phyloP scores from a whole-genome alignment of 768 basidiomycete genomes.

The Naganishia antarctica region DNA sequence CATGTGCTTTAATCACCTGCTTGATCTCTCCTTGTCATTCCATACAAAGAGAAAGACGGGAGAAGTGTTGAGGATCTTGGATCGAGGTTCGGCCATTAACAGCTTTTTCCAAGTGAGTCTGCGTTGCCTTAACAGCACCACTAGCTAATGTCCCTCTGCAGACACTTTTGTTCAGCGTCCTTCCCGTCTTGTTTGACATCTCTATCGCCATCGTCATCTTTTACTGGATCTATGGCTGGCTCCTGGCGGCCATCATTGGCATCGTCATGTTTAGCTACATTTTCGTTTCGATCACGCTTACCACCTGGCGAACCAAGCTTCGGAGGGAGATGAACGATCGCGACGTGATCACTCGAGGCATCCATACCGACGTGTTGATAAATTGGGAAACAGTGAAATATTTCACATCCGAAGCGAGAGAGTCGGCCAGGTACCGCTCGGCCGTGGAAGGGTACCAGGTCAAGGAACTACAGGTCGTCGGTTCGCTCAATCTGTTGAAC shows the following conservation, averaged over 20 bases:
- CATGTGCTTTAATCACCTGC: conserved; percentile 76
- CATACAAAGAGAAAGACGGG: conserved; percentile 79
- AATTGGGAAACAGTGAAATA: conserved; percentile 67
- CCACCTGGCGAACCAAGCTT: conserved; percentile 68
- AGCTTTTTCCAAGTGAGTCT: conserved; percentile 62
- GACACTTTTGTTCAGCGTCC: conserved; percentile 75
- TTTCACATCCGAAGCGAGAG: conserved; percentile 79
- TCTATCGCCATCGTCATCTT: conserved; percentile 47
- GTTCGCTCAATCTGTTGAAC: conserved; percentile 70
- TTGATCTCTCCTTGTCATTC: conserved; percentile 79
- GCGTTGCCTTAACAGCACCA: not conserved
- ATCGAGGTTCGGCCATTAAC: conserved; percentile 75
- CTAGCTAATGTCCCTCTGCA: conserved; percentile 39
- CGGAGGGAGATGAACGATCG: conserved; percentile 74
- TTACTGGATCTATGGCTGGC: conserved; percentile 43
- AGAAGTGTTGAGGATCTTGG: conserved; percentile 67
- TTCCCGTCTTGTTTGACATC: conserved; percentile 78
- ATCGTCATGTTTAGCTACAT: conserved; percentile 59
- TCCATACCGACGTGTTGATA: conserved; percentile 62
- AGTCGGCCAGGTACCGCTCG: conserved; percentile 64
- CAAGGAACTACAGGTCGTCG: conserved; percentile 67
- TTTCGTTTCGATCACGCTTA: conserved; percentile 54
- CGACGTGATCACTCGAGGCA: conserved; percentile 73
- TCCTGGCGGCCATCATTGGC: conserved; percentile 60
- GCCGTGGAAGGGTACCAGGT: conserved; percentile 70